Percentiles rank a stretch among this genome's conserved stretches.
Evolutionary conservation across 2,329 filamentous ascomycete species (phyloP).

Genomic region (Ilyonectria mors-panacis): DNA sequence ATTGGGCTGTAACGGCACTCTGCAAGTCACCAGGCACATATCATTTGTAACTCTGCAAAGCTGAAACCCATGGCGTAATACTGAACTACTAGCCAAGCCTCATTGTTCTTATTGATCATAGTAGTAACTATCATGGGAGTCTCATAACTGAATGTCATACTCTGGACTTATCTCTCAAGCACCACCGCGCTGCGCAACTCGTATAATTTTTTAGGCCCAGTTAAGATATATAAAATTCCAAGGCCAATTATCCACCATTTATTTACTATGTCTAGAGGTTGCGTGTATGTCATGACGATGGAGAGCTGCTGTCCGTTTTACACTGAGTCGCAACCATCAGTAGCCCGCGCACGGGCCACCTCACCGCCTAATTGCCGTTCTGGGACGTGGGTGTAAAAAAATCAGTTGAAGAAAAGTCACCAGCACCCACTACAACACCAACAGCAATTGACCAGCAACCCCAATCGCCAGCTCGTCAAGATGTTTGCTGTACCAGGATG

Average conservation of each 20-base stretch:
- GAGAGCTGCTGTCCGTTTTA: background rate
- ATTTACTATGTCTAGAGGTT: background rate
- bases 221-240: background rate
- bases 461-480: constrained; percentile 13
- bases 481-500: constrained; percentile 98
- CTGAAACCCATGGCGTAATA: no score
- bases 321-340: background rate
- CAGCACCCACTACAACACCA: constrained; percentile 27
- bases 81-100: no score
- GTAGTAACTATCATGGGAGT: no score
- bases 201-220: background rate
- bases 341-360: constrained; percentile 10
- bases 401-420: constrained; percentile 24
- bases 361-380: background rate
- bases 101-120: no score
- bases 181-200: background rate
- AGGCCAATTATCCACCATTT: background rate
- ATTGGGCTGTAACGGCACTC: no score
- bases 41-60: no score
- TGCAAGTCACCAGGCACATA: no score
- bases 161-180: no score
- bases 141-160: no score
- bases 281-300: background rate
- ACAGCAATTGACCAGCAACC: constrained; percentile 25
- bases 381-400: constrained; percentile 13